Base-by-base conservation (phyloP, 495 filamentous ascomycete genomes). In the Talaromyces ruber region DNA sequence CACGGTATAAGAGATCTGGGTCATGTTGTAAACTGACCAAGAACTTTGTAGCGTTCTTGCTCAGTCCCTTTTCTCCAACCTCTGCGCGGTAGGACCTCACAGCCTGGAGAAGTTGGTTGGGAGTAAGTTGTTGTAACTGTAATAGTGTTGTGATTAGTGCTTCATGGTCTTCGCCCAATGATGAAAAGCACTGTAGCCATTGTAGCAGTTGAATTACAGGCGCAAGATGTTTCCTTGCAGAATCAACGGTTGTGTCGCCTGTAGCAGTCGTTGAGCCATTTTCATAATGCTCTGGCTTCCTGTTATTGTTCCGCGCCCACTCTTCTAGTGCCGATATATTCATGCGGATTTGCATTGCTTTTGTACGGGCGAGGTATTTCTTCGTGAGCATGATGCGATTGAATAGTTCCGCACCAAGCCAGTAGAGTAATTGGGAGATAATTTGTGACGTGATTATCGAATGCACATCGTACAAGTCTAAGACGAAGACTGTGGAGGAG, bases 281-380 rank as follows among this genome's bases (percentile, higher is more conserved):
- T 70, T 99, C 94, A 68, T 91, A 98, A 70, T 98, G 94, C 70
- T 97, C 94, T 7, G 94, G 93, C 65, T 95, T 86, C 16, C 95
- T 86, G 68, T 96, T 98, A 74, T 98, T 99, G 26, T 82, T 78
- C 14, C 92, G 82, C 1, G 93, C 94, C 94, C 94, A 99, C 69
- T 99, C 94, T 72, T 99, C 94, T 50, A 99, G 79, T 2, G 83
- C 85, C 4, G 94, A 98, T 26, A 98, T 86, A 70, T 99, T 99
- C 91, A 99, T 97, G 63, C 94, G 91, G 63, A 99, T 97, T 68
- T 99, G 95, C 94, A 99, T 98, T 6, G 94, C 94, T 72, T 99
- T 99, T 14, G 94, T 99, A 30, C 94, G 86, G 5, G 94, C 93
- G 6, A 99, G 83, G 68, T 97, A 99, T 71, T 92, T 91, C 61